Percentiles rank a stretch among this genome's conserved stretches.
Evolutionary conservation across 2,329 filamentous ascomycete genomes (phyloP).

Genomic region (Alternaria tenuissima): DNA sequence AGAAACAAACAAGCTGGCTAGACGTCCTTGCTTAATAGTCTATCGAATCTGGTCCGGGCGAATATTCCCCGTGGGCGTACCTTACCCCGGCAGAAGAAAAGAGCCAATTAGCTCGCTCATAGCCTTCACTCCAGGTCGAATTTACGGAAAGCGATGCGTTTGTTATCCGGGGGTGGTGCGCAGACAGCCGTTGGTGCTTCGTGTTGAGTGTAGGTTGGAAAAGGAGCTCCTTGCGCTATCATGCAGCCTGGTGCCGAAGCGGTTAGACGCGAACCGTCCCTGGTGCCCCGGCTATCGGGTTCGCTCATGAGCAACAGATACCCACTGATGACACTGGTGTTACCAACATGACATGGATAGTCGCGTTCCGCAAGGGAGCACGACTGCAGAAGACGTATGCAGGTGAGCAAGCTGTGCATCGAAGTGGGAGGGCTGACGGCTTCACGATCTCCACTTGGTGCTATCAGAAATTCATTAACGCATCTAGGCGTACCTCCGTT

Average conservation of each 20-base stretch:
- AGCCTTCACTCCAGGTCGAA: not conserved
- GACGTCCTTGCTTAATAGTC: not conserved
- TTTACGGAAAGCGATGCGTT: conserved; percentile 7
- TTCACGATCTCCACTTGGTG: conserved; percentile 11
- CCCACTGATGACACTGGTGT: not conserved
- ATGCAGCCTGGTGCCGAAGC: not conserved
- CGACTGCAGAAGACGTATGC: conserved; percentile 12
- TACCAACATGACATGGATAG: conserved; percentile 4
- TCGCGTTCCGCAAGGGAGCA: conserved; percentile 8
- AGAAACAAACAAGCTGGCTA: conserved; percentile 7
- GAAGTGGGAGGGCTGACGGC: conserved; percentile 2
- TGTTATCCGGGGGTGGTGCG: conserved; percentile 11
- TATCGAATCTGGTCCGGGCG: conserved; percentile 1
- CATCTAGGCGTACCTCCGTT: conserved; percentile 13
- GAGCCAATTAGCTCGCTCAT: not conserved
- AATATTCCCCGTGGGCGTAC: not conserved
- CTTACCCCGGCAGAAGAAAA: conserved; percentile 7
- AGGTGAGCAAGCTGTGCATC: conserved; percentile 6
- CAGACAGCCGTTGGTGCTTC: conserved; percentile 8
- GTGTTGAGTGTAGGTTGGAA: not conserved
- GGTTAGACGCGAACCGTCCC: not conserved
- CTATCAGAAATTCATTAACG: conserved; percentile 17
- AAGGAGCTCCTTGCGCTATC: not conserved
- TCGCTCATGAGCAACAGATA: not conserved
- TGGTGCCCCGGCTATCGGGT: conserved; percentile 1